Evolutionary conservation across 805 yeast species (phyloP), one percentile per base, ranked within the genome.

Genomic region (Candida nemodendra): DNA sequence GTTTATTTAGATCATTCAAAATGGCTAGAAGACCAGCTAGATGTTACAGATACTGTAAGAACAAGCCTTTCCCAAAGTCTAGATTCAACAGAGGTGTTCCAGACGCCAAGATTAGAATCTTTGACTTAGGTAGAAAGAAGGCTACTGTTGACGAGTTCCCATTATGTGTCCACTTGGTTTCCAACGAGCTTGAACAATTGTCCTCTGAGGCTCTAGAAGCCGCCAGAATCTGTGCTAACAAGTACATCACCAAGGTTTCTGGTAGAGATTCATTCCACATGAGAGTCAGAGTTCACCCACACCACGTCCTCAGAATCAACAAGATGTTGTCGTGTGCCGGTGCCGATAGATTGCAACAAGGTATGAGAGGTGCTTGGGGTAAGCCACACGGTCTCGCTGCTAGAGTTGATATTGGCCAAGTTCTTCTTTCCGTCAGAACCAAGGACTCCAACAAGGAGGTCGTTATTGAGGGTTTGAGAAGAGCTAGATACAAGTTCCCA

Each of bases 341-440:
- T 87, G 99, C 99, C 72, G 99, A 93, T 91, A 89, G 99, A 86
- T 84, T 93, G 78, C 99, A 93, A 81, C 98, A 93, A 80, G 99
- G 99, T 90, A 93, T 93, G 99, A 91, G 99, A 88, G 95, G 95
- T 82, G 99, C 99, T 71, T 93, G 98, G 98, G 99, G 99, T 89
- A 93, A 93, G 81, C 99, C 99, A 66, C 96, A 90, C 66, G 99
- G 99, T 81, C 80, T 89, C 67, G 99, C 98, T 64, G 99, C 99
- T 65, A 89, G 99, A 76, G 98, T 93, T 71, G 77, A 77, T 78
- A 93, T 93, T 74, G 99, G 99, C 69, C 99, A 93, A 80, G 83
- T 93, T 71, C 81, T 93, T 71, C 81, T 93, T 78, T 91, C 98
- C 57, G 88, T 88, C 72, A 91, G 99, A 81, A 86, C 97, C 75